Evolutionary conservation across 768 basidiomycete genomes (phyloP).

Genomic region (Tubosaeta brunneosetosa): DNA sequence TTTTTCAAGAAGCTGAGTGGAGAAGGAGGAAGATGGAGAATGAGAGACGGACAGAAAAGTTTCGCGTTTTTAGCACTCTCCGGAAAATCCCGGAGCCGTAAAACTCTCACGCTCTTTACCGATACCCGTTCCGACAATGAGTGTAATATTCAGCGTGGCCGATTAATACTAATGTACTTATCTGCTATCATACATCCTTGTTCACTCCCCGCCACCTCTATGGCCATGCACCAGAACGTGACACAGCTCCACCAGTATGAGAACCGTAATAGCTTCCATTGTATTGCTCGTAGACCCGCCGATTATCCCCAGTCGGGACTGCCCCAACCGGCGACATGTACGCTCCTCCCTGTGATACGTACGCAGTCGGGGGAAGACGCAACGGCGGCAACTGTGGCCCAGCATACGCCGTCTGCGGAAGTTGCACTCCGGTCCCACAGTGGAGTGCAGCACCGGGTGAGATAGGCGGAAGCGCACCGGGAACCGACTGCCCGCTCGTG

Average conservation of each 20-base stretch:
- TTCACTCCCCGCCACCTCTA: conserved; percentile 12
- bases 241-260: conserved; percentile 18
- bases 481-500: conserved; percentile 6
- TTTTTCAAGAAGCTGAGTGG: conserved; percentile 58
- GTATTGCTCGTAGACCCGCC: conserved; percentile 24
- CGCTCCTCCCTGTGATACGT: conserved; percentile 13
- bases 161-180: conserved; percentile 2
- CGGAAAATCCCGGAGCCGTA: conserved; percentile 29
- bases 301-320: conserved; percentile 15
- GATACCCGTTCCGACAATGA: conserved; percentile 1
- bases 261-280: conserved; percentile 21
- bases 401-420: conserved; percentile 15
- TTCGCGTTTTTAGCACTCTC: conserved; percentile 37
- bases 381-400: conserved; percentile 26
- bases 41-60: conserved; percentile 45
- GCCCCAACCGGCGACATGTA: conserved; percentile 21
- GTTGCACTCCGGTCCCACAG: conserved; percentile 13
- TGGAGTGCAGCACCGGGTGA: conserved; percentile 20
- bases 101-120: conserved; percentile 28
- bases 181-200: conserved; percentile 14
- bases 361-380: conserved; percentile 21
- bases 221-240: conserved; percentile 28
- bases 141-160: neutral
- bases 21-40: conserved; percentile 42
- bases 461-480: conserved; percentile 20